Base-by-base conservation (phyloP, 2,329 filamentous ascomycete species). In the Curvularia sp. region DNA sequence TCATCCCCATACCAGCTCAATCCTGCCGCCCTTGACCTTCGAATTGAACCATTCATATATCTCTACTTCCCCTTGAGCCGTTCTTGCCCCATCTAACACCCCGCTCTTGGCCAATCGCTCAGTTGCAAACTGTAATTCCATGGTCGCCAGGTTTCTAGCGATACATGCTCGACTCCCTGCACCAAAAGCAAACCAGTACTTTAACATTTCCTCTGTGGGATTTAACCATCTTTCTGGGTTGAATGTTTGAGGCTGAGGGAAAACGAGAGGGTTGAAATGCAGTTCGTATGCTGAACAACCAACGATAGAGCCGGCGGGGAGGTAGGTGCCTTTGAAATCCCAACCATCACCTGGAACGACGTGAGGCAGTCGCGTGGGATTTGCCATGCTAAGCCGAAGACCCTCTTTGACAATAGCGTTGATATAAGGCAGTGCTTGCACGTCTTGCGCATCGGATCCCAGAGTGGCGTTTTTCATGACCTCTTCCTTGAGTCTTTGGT, bases 11-110 rank as follows among this genome's bases (percentile, higher is more conserved):
- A 66, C 28, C 8, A 72, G 27, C 6, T 82, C 80, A 19, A 86
- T 81, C 65, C 74, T 79, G 60, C 81, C 81, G 0, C 80, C 82
- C 38, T 80, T 79, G 1, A 86, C 79, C 61, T 79, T 81, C 1
- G 79, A 80, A 63, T 85, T 86, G 61, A 86, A 86, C 83, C 83
- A 86, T 65, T 86, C 81, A 27, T 78, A 71, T n/a, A 84, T 82
- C 68, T 82, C 78, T 10, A 86, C 77, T 53, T 77, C 71, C 1
- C 79, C 73, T 19, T 78, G 66, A 1, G 80, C 71, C 2, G 73
- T 66, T 45, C 57, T 79, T 2, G 80, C 81, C 2, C 81, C 82
- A 3, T 74, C 69, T 18, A 86, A 69, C 1, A 83, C 77, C 60
- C 78, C 78, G 10, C 71, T 77, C 51, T 76, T 69, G 0, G 78